Conservation (phyloP, 768 basidiomycete species). For the Pleurotus tuber-regium region DNA sequence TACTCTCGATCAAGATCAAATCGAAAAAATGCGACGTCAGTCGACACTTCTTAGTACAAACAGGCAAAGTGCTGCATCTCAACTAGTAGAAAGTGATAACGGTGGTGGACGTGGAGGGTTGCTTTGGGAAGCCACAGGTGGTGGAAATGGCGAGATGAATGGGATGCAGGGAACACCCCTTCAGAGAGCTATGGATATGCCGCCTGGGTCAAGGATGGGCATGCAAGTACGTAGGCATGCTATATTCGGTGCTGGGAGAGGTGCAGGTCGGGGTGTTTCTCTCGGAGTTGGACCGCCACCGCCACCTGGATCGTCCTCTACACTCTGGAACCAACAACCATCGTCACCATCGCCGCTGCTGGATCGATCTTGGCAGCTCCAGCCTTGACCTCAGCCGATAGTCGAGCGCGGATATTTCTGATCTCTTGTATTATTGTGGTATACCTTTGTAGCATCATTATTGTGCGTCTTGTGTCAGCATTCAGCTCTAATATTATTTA, state of each 20-base stretch:
- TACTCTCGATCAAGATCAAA: slow-evolving; percentile 45
- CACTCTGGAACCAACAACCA: slow-evolving; percentile 38
- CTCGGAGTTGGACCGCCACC: slow-evolving; percentile 28
- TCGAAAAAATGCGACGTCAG: slow-evolving; percentile 36
- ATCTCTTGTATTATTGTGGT: slow-evolving; percentile 11
- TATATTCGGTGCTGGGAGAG: slow-evolving; percentile 48
- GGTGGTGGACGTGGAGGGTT: slow-evolving; percentile 13
- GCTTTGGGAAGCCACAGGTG: slow-evolving; percentile 10
- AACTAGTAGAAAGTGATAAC: slow-evolving; percentile 20
- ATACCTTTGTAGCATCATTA: slow-evolving; percentile 13
- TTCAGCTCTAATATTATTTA: too few species aligned
- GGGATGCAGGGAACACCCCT: slow-evolving; percentile 29
- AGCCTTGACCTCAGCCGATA: slow-evolving; percentile 38
- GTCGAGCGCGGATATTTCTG: slow-evolving; percentile 19
- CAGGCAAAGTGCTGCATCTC: slow-evolving; percentile 25
- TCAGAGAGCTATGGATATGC: slow-evolving; percentile 50
- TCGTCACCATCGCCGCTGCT: slow-evolving; percentile 37
- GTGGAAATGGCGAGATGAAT: slow-evolving; percentile 23
- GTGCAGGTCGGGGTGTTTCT: slow-evolving; percentile 27
- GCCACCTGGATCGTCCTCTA: slow-evolving; percentile 28
- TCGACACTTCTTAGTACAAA: slow-evolving; percentile 32
- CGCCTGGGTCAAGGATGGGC: slow-evolving; percentile 49
- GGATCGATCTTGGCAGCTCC: slow-evolving; percentile 45
- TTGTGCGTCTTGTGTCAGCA: slow-evolving; percentile 9
- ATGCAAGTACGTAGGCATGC: slow-evolving; percentile 52